These are phyloP conservation scores for Mucor irregularis DNA, from an alignment of 371 early-diverging fungal species.

Conservation along the genomic window DNA sequence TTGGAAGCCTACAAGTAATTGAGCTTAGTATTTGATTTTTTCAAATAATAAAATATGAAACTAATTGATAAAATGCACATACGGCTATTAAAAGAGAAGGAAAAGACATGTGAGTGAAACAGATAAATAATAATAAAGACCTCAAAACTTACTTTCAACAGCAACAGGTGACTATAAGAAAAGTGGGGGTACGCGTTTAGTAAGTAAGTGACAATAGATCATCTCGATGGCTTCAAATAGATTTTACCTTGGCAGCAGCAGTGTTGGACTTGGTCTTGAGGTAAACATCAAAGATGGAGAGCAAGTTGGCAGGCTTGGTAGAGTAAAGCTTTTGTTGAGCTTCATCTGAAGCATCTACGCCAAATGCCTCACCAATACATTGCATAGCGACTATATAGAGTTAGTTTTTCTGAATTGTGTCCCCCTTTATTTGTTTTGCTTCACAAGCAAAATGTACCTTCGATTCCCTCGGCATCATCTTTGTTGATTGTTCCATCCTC, in stretches of 20 bases:
- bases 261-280: conserved; percentile 77
- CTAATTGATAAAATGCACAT: not conserved
- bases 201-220: not conserved
- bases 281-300: conserved; percentile 89
- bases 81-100: conserved; percentile 8
- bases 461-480: conserved; percentile 90
- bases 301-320: conserved; percentile 83
- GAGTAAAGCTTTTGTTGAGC: conserved; percentile 66
- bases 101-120: conserved; percentile 5
- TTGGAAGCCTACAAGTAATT: not conserved
- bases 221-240: not conserved
- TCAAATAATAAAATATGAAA: not conserved
- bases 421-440: not conserved
- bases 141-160: conserved; percentile 21
- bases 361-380: conserved; percentile 94
- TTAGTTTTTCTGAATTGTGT: not conserved
- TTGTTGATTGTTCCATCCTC: conserved; percentile 74
- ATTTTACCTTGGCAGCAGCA: conserved; percentile 22
- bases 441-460: conserved; percentile 73
- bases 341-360: conserved; percentile 75
- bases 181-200: conserved; percentile 6
- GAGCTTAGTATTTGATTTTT: not conserved
- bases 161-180: conserved; percentile 2
- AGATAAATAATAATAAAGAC: not conserved
- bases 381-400: conserved; percentile 76